Conservation (phyloP, 179 eudicot genomes). For the Spinacia oleracea region DNA sequence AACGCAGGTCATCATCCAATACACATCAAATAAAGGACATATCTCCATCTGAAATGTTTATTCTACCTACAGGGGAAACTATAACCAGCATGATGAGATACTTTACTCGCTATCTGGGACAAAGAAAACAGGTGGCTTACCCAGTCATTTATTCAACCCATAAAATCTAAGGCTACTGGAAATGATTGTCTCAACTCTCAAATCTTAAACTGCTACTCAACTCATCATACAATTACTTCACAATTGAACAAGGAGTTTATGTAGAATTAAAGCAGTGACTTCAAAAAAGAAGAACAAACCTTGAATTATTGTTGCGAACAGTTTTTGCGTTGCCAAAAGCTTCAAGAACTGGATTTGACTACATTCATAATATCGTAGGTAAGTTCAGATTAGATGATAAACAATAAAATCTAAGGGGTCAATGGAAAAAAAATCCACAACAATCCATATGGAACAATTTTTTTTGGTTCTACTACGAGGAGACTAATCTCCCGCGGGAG, state of each 20-base stretch:
- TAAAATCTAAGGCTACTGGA: background rate
- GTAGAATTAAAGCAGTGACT: background rate
- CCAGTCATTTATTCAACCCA: background rate
- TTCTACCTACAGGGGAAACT: background rate
- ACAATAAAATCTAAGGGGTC: background rate
- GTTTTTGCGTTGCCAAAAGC: constrained; percentile 99
- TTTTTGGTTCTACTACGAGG: too few relatives aligned
- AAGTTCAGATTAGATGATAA: background rate
- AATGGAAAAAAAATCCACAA: background rate
- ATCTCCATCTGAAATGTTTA: background rate
- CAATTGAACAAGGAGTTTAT: background rate
- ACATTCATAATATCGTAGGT: constrained; percentile 34
- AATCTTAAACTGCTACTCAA: background rate
- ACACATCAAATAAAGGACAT: background rate
- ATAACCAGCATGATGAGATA: background rate
- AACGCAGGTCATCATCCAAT: background rate
- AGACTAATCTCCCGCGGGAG: too few relatives aligned
- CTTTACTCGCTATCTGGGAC: background rate
- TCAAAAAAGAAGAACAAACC: constrained; percentile 48
- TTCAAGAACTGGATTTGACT: constrained; percentile 99
- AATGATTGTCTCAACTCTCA: background rate
- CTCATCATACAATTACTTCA: background rate
- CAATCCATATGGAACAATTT: constrained; percentile 10
- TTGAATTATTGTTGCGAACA: constrained; percentile 91
- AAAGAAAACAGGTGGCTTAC: background rate